These are phyloP conservation scores for Chaetomiaceae sp. DNA, from an alignment of 2,329 filamentous ascomycete genomes.

Conservation along the genomic window DNA sequence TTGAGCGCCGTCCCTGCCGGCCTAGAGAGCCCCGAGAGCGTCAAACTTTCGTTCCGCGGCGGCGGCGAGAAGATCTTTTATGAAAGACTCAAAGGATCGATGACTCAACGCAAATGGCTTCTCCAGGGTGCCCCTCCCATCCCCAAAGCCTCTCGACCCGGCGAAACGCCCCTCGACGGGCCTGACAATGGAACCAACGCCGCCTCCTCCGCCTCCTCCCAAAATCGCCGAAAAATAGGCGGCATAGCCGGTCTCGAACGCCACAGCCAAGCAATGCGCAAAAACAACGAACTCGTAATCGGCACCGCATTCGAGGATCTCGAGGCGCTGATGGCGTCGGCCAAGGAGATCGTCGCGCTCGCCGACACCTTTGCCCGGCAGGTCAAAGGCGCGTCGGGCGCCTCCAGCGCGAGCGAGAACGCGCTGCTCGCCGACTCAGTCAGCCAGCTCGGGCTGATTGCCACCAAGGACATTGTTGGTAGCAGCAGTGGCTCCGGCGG, in stretches of 20 bases:
- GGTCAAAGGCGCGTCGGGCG: conserved; percentile 40
- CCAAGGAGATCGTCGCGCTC: conserved; percentile 90
- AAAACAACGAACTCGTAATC: conserved; percentile 90
- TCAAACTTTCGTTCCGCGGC: conserved; percentile 87
- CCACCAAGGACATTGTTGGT: conserved; percentile 88
- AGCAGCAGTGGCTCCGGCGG: conserved; percentile 71
- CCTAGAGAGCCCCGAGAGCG: conserved; percentile 61
- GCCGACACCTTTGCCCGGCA: conserved; percentile 82
- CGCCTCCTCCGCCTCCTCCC: conserved; percentile 20
- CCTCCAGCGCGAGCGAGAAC: conserved; percentile 55
- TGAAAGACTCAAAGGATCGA: conserved; percentile 79
- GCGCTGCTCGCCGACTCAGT: conserved; percentile 76
- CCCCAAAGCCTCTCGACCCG: conserved; percentile 54
- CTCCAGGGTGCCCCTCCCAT: conserved; percentile 84
- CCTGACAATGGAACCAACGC: conserved; percentile 1
- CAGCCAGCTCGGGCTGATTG: conserved; percentile 80
- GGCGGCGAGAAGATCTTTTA: conserved; percentile 89
- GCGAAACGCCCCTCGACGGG: conserved; percentile 34
- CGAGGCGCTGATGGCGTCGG: conserved; percentile 94
- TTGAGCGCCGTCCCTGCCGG: conserved; percentile 31
- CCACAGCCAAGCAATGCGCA: conserved; percentile 75
- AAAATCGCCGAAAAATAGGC: conserved; percentile 56
- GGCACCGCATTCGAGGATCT: conserved; percentile 93
- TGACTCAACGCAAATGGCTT: conserved; percentile 94
- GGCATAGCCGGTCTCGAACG: conserved; percentile 92